A percentile compares a stretch with the other conserved stretches of the same genome.
Evolutionary conservation across 495 filamentous ascomycete genomes (phyloP).

Genomic region (Poronia punctata): DNA sequence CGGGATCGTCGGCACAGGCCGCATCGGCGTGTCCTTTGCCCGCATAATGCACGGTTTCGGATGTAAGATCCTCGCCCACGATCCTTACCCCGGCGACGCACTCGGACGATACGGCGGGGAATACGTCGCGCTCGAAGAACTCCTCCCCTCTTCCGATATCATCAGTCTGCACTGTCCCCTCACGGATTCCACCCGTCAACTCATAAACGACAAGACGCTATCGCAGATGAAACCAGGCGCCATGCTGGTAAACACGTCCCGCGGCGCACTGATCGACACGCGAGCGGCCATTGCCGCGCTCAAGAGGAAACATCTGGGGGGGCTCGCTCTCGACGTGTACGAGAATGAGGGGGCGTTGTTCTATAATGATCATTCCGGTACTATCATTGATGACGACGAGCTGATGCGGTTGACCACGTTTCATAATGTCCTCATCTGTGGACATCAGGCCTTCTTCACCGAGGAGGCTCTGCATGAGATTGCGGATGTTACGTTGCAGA

Average conservation of each 20-base stretch:
- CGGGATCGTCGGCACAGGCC: slow-evolving; percentile 49
- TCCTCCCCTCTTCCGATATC: slow-evolving; percentile 52
- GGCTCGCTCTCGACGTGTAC: slow-evolving; percentile 53
- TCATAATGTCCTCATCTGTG: slow-evolving; percentile 60
- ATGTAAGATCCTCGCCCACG: slow-evolving; percentile 52
- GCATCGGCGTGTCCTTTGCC: slow-evolving; percentile 45
- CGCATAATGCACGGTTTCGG: slow-evolving; percentile 56
- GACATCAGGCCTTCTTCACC: slow-evolving; percentile 67
- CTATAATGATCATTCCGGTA: slow-evolving; percentile 57
- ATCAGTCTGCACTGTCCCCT: slow-evolving; percentile 62
- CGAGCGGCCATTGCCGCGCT: slow-evolving; percentile 52
- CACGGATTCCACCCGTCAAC: slow-evolving; percentile 49
- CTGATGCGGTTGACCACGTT: slow-evolving; percentile 64
- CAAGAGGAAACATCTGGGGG: slow-evolving; percentile 48
- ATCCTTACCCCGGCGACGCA: slow-evolving; percentile 44
- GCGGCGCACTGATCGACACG: slow-evolving; percentile 57
- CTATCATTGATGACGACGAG: slow-evolving; percentile 64
- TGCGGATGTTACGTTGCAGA: slow-evolving; percentile 51
- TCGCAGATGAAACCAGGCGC: slow-evolving; percentile 51
- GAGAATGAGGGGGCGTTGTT: slow-evolving; percentile 51
- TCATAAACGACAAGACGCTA: slow-evolving; percentile 52
- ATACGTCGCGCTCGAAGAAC: slow-evolving; percentile 46
- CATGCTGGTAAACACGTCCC: slow-evolving; percentile 59
- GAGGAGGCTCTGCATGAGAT: slow-evolving; percentile 59
- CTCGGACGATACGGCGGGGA: slow-evolving; percentile 41